Base-by-base conservation (phyloP, 352 stramenopile genomes). In the Phytophthora pluvialis region DNA sequence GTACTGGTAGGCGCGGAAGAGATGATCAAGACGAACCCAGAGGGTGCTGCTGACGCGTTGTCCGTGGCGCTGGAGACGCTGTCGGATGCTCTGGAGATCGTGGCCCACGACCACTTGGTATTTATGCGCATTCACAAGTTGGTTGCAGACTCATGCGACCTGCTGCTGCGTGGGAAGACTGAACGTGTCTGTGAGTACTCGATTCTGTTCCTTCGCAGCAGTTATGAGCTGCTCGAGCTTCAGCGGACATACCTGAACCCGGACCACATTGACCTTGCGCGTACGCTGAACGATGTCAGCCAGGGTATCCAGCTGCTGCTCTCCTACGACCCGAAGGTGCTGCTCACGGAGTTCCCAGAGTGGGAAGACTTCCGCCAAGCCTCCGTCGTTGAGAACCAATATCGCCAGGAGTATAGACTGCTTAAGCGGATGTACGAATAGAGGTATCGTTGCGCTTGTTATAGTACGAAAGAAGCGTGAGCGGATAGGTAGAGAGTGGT, bases 401-500 rank as follows among this genome's bases (percentile, higher is more conserved):
- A 89, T 70, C 81, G 91, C 21, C 87, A 93, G 55, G 90, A 98
- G 60, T 97, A 97, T 66, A 79, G 85, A 62, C 85, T 92, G 12
- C 94, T 98, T 69, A 97, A 97, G 64, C 67, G 59, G 38, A 72
- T 98, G 63, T 98, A 98, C 73, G 88, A 94, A 81, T 94, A 89
- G 69, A 73, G 39, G 60, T 62, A 38, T 70, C 35, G 42, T 50
- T 60, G 39, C 51, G 25, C 39, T 75, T 62, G 46, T 64, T 64
- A 72, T 45, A 70, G 35, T 59, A 67, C 43, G 15, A 49, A 67
- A 29, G 38, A 42, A 43, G 31, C 8, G 21, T 36, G 16, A 49
- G 33, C 47, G 11, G 43, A 47, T 26, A 45, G 39, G 8, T 53
- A 54, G 4, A 44, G 21, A 38, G 45, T 38, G 36, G 38, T 8